Conservation (phyloP, 768 basidiomycete species). For the Amanita fuliginea region DNA sequence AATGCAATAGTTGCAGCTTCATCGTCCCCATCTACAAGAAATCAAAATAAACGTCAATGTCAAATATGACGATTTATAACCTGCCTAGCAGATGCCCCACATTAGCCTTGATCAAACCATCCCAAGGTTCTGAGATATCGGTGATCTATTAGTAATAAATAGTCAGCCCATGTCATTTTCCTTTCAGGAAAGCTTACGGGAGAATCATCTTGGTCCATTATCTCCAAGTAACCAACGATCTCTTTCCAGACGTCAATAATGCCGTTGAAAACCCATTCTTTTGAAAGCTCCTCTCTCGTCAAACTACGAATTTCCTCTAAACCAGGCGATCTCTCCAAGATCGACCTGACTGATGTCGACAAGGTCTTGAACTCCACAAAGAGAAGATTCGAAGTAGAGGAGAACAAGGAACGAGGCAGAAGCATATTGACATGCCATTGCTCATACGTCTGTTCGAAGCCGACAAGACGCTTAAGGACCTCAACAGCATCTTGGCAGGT, state of each 20-base stretch:
- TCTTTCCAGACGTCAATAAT: conserved; percentile 45
- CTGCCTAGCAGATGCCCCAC: conserved; percentile 35
- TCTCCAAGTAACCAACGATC: conserved; percentile 30
- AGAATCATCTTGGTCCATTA: conserved; percentile 30
- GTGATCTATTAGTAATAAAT: conserved; percentile 16
- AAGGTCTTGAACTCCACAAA: conserved; percentile 40
- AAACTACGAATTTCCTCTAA: conserved; percentile 46
- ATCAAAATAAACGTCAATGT: conserved; percentile 1
- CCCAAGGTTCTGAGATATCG: conserved; percentile 47
- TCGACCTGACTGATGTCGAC: conserved; percentile 32
- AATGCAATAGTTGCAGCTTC: conserved; percentile 27
- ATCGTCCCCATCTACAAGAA: conserved; percentile 34
- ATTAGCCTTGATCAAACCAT: conserved; percentile 40
- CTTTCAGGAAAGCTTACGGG: conserved; percentile 32
- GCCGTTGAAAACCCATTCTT: conserved; percentile 39
- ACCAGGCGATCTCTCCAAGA: conserved; percentile 43
- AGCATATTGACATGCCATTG: conserved; percentile 38
- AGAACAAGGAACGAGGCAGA: conserved; percentile 43
- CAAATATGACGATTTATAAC: conserved; percentile 5
- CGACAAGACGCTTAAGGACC: conserved; percentile 29
- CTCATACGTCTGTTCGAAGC: conserved; percentile 19
- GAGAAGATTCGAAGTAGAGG: conserved; percentile 43
- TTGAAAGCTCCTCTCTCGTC: conserved; percentile 43
- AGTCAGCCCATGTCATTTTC: not conserved
- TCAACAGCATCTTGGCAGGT: conserved; percentile 47